Evolutionary conservation across 106 monocot species (phyloP), one percentile per base, ranked within the genome.

Genomic region (Dendrobium officinale): DNA sequence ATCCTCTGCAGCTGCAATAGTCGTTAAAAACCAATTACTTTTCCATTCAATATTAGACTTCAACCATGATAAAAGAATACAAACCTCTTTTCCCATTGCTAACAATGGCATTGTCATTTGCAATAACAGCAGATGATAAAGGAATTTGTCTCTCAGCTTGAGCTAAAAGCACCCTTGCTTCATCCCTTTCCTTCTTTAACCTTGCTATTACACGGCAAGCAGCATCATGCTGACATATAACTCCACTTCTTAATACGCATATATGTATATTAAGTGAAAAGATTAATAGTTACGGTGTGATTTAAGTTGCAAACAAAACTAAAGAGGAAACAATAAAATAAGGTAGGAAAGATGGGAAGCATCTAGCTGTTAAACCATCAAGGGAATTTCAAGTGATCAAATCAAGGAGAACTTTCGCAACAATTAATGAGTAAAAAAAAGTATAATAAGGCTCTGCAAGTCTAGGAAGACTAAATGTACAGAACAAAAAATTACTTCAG

Each of bases 191-290:
- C 74, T 94, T 98, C 78, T 92, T 94, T 31, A 94, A 75, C 83
- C 94, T 94, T 48, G 98, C 98, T 77, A 98, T 98, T 78, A 98
- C 98, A 82, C 98, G 94, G 78, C 92, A 92, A 79, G 98, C 98
- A 72, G 98, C 98, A 88, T 98, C 98, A 86, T 95, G 94, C 98
- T 98, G 91, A 29, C 70, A 61, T 4, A 55, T 26, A 82, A 43
- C 19, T 26, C 74, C 49, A 76, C 10, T 47, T 76, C 24, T 74
- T 70, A 70, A 68, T 29, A 18, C 4, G 42, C 4, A 73, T 40
- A 41, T 41, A 31, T 31, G 24, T 73, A 17, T 19, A 73, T 15
- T 15, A 70, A 16, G 70, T 70, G 22, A 31, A 58, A 58, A 19
- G 58, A 9, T 0, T 58, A 58, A 67, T 5, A 67, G 5, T 67